A percentile compares a stretch with the other conserved stretches of the same genome.
These are phyloP conservation scores for Dioscorea cayenensis DNA, from an alignment of 116 monocot genomes.

Conservation along the genomic window DNA sequence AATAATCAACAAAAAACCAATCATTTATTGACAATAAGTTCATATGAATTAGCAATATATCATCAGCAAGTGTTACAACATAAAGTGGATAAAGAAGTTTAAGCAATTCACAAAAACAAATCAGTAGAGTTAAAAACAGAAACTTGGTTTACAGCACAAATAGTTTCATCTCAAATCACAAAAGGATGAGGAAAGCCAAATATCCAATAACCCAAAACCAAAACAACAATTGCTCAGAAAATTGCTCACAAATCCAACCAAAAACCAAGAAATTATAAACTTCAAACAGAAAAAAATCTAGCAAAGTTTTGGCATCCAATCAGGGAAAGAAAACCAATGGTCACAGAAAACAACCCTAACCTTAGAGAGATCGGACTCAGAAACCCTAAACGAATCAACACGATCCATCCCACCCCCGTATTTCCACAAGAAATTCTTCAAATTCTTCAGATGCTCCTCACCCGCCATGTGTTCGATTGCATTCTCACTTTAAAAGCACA, in stretches of 20 bases:
- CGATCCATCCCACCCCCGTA: slow-evolving; percentile 64
- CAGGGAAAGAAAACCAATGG: not conserved
- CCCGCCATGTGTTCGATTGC: slow-evolving; percentile 68
- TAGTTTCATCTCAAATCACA: no score
- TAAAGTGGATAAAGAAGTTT: not conserved
- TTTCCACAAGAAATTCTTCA: slow-evolving; percentile 68
- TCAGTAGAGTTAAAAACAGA: not conserved
- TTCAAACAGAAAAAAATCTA: not conserved
- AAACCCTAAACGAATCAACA: slow-evolving; percentile 54
- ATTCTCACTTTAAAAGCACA: slow-evolving; percentile 32
- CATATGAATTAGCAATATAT: no score
- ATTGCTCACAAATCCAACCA: not conserved
- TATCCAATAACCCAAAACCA: not conserved
- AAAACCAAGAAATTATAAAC: not conserved
- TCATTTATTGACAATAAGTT: no score
- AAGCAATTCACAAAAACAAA: not conserved
- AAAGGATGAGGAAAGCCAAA: not conserved
- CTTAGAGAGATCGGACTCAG: slow-evolving; percentile 60
- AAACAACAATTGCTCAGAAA: not conserved
- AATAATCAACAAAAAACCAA: no score
- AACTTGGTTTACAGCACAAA: not conserved
- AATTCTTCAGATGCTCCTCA: slow-evolving; percentile 46
- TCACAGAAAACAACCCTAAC: slow-evolving; percentile 19
- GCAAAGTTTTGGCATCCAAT: not conserved
- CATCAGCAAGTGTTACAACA: not conserved